Conservation (phyloP, 345 rosid genomes). For the Lepidium didymum region DNA sequence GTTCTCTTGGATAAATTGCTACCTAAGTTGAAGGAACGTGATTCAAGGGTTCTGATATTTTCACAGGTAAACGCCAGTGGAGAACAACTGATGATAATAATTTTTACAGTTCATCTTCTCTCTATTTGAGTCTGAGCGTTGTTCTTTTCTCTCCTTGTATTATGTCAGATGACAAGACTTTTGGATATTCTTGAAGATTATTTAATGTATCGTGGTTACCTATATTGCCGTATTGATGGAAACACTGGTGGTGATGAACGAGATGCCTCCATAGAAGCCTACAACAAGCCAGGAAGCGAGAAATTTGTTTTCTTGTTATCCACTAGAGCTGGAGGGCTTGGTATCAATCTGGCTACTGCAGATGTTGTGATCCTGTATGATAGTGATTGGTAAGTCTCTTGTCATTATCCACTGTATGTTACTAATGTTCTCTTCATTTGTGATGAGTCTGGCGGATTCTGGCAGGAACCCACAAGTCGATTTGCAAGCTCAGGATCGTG, state of each 20-base stretch:
- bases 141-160: background rate
- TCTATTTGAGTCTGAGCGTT: constrained; percentile 10
- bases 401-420: background rate
- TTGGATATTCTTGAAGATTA: constrained; percentile 99
- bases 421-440: background rate
- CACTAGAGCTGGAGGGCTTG: constrained; percentile 99
- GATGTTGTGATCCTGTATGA: constrained; percentile 99
- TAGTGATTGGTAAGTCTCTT: constrained; percentile 77
- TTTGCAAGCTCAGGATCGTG: constrained; percentile 99
- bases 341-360: constrained; percentile 99
- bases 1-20: constrained; percentile 96
- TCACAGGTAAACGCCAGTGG: constrained; percentile 60
- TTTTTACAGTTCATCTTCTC: background rate
- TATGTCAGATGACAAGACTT: constrained; percentile 87
- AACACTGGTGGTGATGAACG: constrained; percentile 99
- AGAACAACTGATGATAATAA: background rate
- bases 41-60: constrained; percentile 97
- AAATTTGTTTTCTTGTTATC: constrained; percentile 95
- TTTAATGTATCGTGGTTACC: constrained; percentile 83
- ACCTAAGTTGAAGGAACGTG: constrained; percentile 96
- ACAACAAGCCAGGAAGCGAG: constrained; percentile 96
- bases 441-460: constrained; percentile 23
- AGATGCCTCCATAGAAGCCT: constrained; percentile 95
- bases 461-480: constrained; percentile 99
- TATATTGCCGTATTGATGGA: constrained; percentile 97